These are phyloP conservation scores for Clitocybe nebularis DNA, from an alignment of 1,284 basidiomycete species.

Conservation along the genomic window DNA sequence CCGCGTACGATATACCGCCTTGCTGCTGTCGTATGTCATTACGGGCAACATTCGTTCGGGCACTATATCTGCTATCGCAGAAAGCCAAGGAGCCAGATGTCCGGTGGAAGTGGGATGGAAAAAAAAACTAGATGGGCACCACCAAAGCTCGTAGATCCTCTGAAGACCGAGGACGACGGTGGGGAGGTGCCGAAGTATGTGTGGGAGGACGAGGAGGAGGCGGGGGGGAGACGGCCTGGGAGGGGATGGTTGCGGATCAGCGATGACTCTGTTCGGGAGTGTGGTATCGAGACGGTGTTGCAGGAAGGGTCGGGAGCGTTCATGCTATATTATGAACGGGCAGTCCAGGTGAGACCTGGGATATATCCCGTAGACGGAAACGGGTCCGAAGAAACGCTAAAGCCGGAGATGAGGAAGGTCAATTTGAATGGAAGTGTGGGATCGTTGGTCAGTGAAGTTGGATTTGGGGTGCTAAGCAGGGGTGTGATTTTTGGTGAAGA, in stretches of 20 bases:
- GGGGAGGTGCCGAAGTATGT: constrained; percentile 26
- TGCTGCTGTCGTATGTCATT: constrained; percentile 82
- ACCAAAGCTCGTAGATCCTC: constrained; percentile 45
- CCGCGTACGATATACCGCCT: constrained; percentile 75
- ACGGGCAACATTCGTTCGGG: constrained; percentile 84
- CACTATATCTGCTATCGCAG: constrained; percentile 91
- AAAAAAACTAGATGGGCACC: constrained; percentile 32
- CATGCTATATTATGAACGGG: constrained; percentile 89
- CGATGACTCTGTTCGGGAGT: constrained; percentile 80
- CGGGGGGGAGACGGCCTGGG: constrained; percentile 31
- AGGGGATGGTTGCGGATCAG: constrained; percentile 81
- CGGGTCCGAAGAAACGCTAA: constrained; percentile 59
- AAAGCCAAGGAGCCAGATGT: constrained; percentile 54
- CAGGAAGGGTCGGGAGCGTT: constrained; percentile 73
- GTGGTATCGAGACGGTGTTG: constrained; percentile 71
- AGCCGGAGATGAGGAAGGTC: constrained; percentile 39
- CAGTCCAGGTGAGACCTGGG: constrained; percentile 13
- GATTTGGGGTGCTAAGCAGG: constrained; percentile 29
- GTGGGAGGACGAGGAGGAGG: constrained; percentile 33
- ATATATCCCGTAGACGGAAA: constrained; percentile 19
- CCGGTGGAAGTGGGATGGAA: constrained; percentile 14
- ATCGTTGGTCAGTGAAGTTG: constrained; percentile 42
- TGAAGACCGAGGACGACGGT: constrained; percentile 31
- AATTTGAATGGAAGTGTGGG: constrained; percentile 39
- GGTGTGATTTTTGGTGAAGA: constrained; percentile 4